Base-by-base conservation (phyloP, 1,284 basidiomycete species). In the Trichosporon coremiiforme region DNA sequence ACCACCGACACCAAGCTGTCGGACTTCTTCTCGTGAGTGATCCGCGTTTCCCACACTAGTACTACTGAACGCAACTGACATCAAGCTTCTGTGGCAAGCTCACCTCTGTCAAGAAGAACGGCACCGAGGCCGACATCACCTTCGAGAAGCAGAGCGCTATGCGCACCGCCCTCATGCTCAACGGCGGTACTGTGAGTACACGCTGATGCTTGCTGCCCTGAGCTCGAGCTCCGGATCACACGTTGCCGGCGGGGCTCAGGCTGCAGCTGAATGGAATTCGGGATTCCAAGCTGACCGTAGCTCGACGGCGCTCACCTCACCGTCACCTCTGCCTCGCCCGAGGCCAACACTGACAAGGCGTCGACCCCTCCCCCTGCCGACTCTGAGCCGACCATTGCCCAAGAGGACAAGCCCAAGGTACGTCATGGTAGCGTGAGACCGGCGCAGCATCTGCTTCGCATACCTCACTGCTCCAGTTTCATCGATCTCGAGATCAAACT, bases 361-460 rank as follows among this genome's bases (percentile, higher is more conserved):
- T 71, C 80, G 1, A 79, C 80, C 2, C 80, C 82, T 15, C 78
- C 80, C 53, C 82, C 79, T 45, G 76, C 78, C 10, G 67, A 68
- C 29, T 57, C 70, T 53, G 38, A 73, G 22, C n/a, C 69, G 62
- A 75, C 75, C n/a, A 76, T 84, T 71, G 73, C 75, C 50, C 84
- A 85, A 75, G 84, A 85, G 75, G 84, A 85, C 78, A 85, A 85
- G 81, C 84, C 84, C 64, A 80, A 78, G 75, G 82, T 84, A 63
- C 53, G 82, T 73, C 63, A 10, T 33, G 7, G 15, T 20, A 33
- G 22, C 17, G 36, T 35, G 13, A 36, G 15, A 12, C 20, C 17
- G 22, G 17, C 17, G 65, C 72, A 73, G 67, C 72, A 64, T 66
- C 35, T 17, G 3, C 33, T 20, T 33, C 29, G 36, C 47, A 33